These are phyloP conservation scores for Boletus tomentosulus DNA, from an alignment of 768 basidiomycete species.

Conservation along the genomic window DNA sequence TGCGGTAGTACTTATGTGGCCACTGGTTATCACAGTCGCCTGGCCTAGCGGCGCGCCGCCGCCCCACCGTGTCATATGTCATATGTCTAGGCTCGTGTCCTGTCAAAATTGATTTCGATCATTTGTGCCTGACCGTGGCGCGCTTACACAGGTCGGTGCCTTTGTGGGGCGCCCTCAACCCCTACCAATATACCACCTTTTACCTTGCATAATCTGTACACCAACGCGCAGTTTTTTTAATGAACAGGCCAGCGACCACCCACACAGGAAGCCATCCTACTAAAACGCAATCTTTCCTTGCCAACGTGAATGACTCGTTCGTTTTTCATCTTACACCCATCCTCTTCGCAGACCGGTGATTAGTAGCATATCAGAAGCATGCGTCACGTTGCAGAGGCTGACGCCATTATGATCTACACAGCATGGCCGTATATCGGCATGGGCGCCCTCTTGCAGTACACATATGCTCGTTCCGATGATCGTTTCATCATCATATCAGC, in stretches of 20 bases:
- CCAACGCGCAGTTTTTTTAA: not conserved
- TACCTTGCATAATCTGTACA: not conserved
- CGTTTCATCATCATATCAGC: not conserved
- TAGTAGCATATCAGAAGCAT: not conserved
- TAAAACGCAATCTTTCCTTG: not conserved
- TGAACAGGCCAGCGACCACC: not conserved
- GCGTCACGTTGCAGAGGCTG: not conserved
- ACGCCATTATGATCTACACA: conserved; percentile 2
- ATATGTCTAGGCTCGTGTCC: not conserved
- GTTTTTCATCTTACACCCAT: not conserved
- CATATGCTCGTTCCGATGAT: not conserved
- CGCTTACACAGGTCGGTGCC: not conserved
- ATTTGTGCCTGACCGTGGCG: conserved; percentile 5
- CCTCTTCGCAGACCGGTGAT: not conserved
- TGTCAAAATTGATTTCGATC: not conserved
- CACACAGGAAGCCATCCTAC: conserved; percentile 3
- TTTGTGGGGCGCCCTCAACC: too few relatives aligned
- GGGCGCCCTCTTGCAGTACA: not conserved
- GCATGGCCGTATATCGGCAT: not conserved
- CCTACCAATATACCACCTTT: not conserved
- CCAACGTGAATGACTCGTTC: not conserved
- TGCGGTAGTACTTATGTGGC: not conserved
- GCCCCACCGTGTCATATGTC: not conserved
- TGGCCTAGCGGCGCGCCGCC: not conserved
- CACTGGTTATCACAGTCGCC: not conserved